Percentiles rank a stretch among this genome's conserved stretches.
Conservation (phyloP, 2,329 filamentous ascomycete species). For the Pseudogymnoascus sp. region DNA sequence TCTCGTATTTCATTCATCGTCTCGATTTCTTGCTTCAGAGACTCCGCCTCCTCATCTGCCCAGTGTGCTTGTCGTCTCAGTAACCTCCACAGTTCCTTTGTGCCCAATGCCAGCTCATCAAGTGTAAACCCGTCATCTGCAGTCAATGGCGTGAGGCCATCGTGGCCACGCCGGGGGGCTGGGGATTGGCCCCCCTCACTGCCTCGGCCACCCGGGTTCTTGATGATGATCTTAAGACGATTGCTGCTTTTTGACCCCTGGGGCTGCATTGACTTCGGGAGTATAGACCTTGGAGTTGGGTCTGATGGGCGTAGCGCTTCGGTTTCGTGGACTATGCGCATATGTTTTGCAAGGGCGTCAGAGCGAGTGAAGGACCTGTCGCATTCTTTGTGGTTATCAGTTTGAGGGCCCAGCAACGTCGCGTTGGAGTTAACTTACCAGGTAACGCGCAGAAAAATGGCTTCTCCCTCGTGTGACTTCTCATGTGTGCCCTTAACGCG, state of each 20-base stretch:
- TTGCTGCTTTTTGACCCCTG: conserved; percentile 33
- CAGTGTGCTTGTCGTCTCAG: conserved; percentile 60
- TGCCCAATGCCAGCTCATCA: conserved; percentile 53
- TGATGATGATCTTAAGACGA: conserved; percentile 56
- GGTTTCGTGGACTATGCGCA: conserved; percentile 97
- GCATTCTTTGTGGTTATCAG: conserved; percentile 57
- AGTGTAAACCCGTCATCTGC: conserved; percentile 52
- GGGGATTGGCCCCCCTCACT: conserved; percentile 41
- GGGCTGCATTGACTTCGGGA: conserved; percentile 37
- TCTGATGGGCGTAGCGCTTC: conserved; percentile 79
- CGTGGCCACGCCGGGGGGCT: conserved; percentile 23
- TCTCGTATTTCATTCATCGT: conserved; percentile 58
- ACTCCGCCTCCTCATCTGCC: conserved; percentile 59
- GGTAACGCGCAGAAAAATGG: conserved; percentile 95
- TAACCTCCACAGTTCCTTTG: conserved; percentile 58
- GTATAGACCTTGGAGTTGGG: conserved; percentile 57
- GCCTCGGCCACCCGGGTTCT: conserved; percentile 49
- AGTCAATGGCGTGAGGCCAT: conserved; percentile 42
- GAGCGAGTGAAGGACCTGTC: conserved; percentile 94
- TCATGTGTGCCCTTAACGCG: conserved; percentile 92
- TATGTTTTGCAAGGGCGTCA: conserved; percentile 93
- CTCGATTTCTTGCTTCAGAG: conserved; percentile 56
- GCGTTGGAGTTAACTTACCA: conserved; percentile 45
- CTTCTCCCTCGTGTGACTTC: conserved; percentile 95
- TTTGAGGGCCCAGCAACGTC: neutral